Conservation (phyloP, 345 rosid species). For the Toxicodendron radicans region DNA sequence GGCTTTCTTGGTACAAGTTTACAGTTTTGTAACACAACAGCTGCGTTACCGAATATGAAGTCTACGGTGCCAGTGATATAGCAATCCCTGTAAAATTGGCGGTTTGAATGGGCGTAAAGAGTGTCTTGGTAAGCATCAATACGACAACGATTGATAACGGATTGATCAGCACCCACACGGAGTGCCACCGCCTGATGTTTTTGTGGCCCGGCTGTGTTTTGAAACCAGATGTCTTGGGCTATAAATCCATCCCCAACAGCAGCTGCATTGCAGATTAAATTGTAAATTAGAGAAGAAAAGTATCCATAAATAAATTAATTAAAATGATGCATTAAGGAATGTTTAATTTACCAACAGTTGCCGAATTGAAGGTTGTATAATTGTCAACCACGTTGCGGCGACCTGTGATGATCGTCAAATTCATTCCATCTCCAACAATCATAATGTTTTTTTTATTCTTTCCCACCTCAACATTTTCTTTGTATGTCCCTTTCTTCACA, state of each 20-base stretch:
- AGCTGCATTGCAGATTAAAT: conserved; percentile 33
- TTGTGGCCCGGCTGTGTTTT: conserved; percentile 72
- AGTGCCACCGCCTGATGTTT: conserved; percentile 92
- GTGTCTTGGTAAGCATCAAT: conserved; percentile 79
- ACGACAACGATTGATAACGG: conserved; percentile 73
- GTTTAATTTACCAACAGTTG: conserved; percentile 61
- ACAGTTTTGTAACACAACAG: conserved; percentile 71
- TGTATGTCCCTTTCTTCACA: conserved; percentile 75
- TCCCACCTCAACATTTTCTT: conserved; percentile 66
- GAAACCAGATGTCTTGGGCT: conserved; percentile 79
- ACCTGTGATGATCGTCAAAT: conserved; percentile 60
- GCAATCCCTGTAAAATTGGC: conserved; percentile 75
- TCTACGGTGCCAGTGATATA: conserved; percentile 72
- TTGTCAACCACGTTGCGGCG: conserved; percentile 56
- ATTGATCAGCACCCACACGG: conserved; percentile 74
- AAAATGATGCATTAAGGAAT: not conserved
- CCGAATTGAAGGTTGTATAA: conserved; percentile 70
- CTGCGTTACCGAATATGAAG: conserved; percentile 76
- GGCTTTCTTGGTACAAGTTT: conserved; percentile 67
- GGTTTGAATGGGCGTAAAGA: conserved; percentile 61
- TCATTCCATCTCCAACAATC: conserved; percentile 81
- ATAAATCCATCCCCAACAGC: conserved; percentile 86
- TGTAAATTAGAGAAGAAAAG: not conserved
- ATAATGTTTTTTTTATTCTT: conserved; percentile 67
- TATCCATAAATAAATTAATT: not conserved